Base-by-base conservation (phyloP, 2,329 filamentous ascomycete species). In the Drechslera avenae region DNA sequence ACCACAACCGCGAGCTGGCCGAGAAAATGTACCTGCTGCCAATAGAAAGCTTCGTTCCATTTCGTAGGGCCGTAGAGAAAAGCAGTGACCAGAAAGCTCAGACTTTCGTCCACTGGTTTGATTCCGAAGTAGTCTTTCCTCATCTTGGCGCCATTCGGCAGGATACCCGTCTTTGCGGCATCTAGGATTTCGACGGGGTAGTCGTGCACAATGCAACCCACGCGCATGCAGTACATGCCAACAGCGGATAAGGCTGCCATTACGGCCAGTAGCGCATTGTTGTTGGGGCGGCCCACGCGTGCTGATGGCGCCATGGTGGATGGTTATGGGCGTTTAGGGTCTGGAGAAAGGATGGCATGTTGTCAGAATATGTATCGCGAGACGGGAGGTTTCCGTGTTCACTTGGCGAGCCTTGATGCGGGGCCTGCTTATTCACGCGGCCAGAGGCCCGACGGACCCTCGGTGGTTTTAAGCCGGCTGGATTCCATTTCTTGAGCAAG, bases 21-120 rank as follows among this genome's bases (percentile, higher is more conserved):
- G 14, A 62, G 28, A 19, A 62, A 62, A 17, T 62, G 57, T 1
- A 62, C 33, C 8, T 58, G 55, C 30, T 59, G 57, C 59, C 57
- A 60, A 10, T 56, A 60, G 12, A 47, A 58, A 1, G 50, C 13
- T 41, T 62, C 57, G 10, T 56, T 56, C 48, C 46, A 56, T 21
- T 39, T 23, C 7, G 49, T 40, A 14, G 57, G 28, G 12, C 57
- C 59, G 12, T 46, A 28, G 1, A 60, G 1, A 13, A 62, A 62
- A 2, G 57, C 59, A 26, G 52, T 19, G 5, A 59, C 55, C 14
- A 60, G 36, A 16, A 60, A 46, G 16, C 52, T 35, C 3, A 62
- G 31, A 4, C 14, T 35, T 13, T 53, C 33, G 31, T 62, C 59
- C 4, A 62, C 10, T 2, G 16, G 18, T 8, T n/a, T 9, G 4